These are phyloP conservation scores for Gloeophyllum trabeum DNA, from an alignment of 768 basidiomycete genomes.

Conservation along the genomic window DNA sequence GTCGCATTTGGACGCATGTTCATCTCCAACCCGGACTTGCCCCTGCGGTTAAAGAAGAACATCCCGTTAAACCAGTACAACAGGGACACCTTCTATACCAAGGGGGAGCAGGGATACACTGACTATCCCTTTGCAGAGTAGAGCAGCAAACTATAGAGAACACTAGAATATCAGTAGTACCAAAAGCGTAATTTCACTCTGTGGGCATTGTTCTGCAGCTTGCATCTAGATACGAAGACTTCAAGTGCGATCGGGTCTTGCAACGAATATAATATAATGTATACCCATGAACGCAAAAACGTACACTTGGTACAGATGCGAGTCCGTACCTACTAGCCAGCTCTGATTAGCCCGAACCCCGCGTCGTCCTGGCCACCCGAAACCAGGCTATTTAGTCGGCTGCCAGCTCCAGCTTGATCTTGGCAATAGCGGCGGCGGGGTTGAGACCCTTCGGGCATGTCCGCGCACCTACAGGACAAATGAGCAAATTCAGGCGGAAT, in stretches of 20 bases:
- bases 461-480: slow-evolving; percentile 49
- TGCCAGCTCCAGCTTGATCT: slow-evolving; percentile 87
- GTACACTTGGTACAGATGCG: too few relatives aligned
- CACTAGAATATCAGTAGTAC: too few relatives aligned
- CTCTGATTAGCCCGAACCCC: too few relatives aligned
- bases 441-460: slow-evolving; percentile 98
- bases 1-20: slow-evolving; percentile 13
- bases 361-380: too few relatives aligned
- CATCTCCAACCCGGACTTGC: slow-evolving; percentile 10
- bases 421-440: slow-evolving; percentile 84
- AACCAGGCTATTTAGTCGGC: slow-evolving; percentile 55
- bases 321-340: too few relatives aligned
- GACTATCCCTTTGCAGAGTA: not conserved
- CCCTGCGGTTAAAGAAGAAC: not conserved
- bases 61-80: not conserved
- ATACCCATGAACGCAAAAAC: too few relatives aligned
- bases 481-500: slow-evolving; percentile 3
- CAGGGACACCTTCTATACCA: not conserved
- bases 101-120: not conserved
- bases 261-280: too few relatives aligned
- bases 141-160: too few relatives aligned
- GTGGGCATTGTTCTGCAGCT: too few relatives aligned
- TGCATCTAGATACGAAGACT: too few relatives aligned
- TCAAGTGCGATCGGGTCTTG: too few relatives aligned
- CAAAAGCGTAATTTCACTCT: too few relatives aligned